Base-by-base conservation (phyloP, 257 asterid species). In the Salvia hispanica region DNA sequence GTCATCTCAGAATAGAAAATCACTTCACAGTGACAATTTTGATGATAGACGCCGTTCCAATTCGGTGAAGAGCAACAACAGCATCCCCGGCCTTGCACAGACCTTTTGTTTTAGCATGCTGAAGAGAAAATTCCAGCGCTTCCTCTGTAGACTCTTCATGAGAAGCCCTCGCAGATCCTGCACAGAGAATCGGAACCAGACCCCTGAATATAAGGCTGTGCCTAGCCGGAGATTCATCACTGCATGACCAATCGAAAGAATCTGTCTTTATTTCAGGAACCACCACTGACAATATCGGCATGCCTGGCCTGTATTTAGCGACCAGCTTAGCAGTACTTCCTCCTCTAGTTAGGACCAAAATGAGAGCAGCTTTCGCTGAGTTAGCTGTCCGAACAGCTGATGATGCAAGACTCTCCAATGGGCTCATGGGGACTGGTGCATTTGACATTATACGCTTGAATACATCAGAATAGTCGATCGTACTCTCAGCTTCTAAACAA, bases 241-340 rank as follows among this genome's bases (percentile, higher is more conserved):
- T 80, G 68, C 79, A 76, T 2, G 82, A 80, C 84, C 84, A 76
- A 40, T 80, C 84, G 12, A 80, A 76, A 0, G 77, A 76, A 67
- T 76, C 82, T 0, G 84, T 73, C 68, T 73, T 76, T 31, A 80
- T 80, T 64, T 80, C 84, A 6, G 84, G 81, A 46, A 80, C 85
- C 51, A 80, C 85, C 7, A 74, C 80, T 4, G 82, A 77, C 72
- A 80, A 37, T 74, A 74, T 71, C 4, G 85, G 85, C 80, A 74
- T 77, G 5, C 82, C 82, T 0, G 85, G 82, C 76, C 85, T 63
- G 82, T 80, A 80, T 40, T 80, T 80, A 25, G 85, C 85, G 36
- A 80, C 85, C 68, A 80, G 77, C 73, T 80, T 80, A 18, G 82
- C 85, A 2, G 80, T 80, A 50, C 85, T 80, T 67, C 85, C 85